phyloP scores from a whole-genome alignment of 345 rosid genomes.

The Ailanthus altissimus region DNA sequence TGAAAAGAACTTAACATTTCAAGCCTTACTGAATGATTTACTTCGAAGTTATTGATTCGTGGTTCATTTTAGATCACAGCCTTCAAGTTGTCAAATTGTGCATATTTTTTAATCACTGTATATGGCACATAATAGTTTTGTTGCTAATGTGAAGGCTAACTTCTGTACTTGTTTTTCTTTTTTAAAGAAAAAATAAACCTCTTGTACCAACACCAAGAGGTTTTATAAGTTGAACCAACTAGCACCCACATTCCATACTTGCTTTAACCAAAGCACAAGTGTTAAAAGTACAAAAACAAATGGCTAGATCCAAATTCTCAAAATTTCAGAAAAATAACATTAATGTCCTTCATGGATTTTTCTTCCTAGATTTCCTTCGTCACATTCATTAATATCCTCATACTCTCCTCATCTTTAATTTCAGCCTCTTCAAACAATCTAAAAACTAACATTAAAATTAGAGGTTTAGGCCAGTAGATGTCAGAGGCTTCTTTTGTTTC shows the following conservation, averaged over 20 bases:
- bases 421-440: background rate
- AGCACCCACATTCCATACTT: background rate
- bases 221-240: too few relatives aligned
- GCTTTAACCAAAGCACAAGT: background rate
- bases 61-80: background rate
- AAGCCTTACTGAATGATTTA: background rate
- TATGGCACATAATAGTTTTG: background rate
- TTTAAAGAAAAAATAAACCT: too few relatives aligned
- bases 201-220: too few relatives aligned
- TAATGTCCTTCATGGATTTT: background rate
- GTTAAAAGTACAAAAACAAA: background rate
- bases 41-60: background rate
- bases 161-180: background rate
- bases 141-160: background rate
- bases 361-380: background rate
- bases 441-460: background rate
- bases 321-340: background rate
- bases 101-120: background rate
- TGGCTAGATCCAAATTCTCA: background rate
- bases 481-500: background rate
- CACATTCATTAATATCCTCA: background rate
- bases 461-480: background rate
- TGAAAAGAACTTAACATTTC: background rate
- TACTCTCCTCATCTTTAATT: background rate
- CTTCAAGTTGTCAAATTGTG: background rate